These are phyloP conservation scores for Cryptosporidium muris DNA, from an alignment of 169 alveolate genomes.

Conservation along the genomic window DNA sequence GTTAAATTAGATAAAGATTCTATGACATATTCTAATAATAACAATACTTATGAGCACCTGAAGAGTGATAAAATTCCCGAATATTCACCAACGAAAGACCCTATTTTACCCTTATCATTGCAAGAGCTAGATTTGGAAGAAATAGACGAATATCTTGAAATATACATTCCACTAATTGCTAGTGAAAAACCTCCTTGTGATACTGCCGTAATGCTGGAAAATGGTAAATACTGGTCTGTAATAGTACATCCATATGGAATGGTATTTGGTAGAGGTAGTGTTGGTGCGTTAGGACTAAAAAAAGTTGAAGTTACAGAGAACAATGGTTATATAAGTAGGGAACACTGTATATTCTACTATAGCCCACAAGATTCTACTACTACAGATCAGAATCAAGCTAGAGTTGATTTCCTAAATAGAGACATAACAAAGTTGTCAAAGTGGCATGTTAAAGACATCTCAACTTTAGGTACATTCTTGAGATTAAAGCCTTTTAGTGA, in stretches of 20 bases:
- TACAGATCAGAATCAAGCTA: background rate
- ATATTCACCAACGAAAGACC: background rate
- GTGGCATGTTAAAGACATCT: slow-evolving; percentile 86
- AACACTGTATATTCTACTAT: slow-evolving; percentile 83
- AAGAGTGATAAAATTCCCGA: background rate
- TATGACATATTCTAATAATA: background rate
- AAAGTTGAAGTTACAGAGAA: slow-evolving; percentile 67
- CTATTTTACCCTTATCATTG: background rate
- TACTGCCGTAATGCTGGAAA: slow-evolving; percentile 38
- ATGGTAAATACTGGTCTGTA: slow-evolving; percentile 59
- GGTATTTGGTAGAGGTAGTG: slow-evolving; percentile 67
- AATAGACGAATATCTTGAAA: slow-evolving; percentile 48
- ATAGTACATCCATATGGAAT: slow-evolving; percentile 66
- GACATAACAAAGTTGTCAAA: slow-evolving; percentile 36
- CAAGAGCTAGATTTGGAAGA: slow-evolving; percentile 54
- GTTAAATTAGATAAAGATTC: too few species aligned
- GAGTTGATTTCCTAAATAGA: background rate
- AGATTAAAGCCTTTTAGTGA: slow-evolving; percentile 83
- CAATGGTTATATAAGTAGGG: slow-evolving; percentile 89
- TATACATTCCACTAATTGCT: slow-evolving; percentile 28
- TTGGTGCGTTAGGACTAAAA: slow-evolving; percentile 56
- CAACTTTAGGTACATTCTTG: slow-evolving; percentile 88
- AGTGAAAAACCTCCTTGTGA: slow-evolving; percentile 31
- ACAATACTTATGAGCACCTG: background rate
- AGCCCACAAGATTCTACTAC: background rate